Evolutionary conservation across 2,329 filamentous ascomycete genomes (phyloP), one percentile per base, ranked within the genome.

Genomic region (Claviceps fusiformis): DNA sequence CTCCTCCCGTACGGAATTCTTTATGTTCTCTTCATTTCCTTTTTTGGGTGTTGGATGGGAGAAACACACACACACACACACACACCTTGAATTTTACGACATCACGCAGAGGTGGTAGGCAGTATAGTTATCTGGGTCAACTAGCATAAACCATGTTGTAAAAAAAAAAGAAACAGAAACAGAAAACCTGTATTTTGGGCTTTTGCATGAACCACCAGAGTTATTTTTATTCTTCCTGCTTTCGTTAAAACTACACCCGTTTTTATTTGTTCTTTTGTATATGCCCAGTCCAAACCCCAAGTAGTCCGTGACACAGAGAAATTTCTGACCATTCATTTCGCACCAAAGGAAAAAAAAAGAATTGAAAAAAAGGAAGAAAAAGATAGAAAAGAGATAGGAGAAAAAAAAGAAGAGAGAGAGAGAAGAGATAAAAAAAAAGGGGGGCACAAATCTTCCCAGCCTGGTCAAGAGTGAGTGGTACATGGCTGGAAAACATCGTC

Each of bases 151-250:
- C 47, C 35, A 24, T 5, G 9, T 51, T 8, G 17, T 31, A 29
- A 19, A 17, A 13, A 37, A 46, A 24, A 33, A 17, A 17, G 24
- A 24, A 24, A 24, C 24, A 24, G 24, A 24, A 24, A 24, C 24
- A 24, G 24, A 24, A 24, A 24, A 24, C 24, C 24, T 44, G 41
- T 60, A 61, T 59, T 31, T 48, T 29, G 29, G 37, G 24, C 62
- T 35, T 62, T 62, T 24, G 63, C 66, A 68, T 65, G 65, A 67
- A 56, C 62, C 60, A 57, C 60, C 6, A 59, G 60, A 62, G 55
- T 59, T 59, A 50, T 57, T 59, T 57, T 57, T 59, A 53, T 9
- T 52, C 44, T 53, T 24, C 24, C 24, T 24, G 24, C 24, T 24
- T 19, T 47, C 56, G 53, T 56, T 57, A 50, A 58, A 54, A 3